Evolutionary conservation across 139 green algal genomes (phyloP).

Genomic region (Chlorokybus atmophyticus): DNA sequence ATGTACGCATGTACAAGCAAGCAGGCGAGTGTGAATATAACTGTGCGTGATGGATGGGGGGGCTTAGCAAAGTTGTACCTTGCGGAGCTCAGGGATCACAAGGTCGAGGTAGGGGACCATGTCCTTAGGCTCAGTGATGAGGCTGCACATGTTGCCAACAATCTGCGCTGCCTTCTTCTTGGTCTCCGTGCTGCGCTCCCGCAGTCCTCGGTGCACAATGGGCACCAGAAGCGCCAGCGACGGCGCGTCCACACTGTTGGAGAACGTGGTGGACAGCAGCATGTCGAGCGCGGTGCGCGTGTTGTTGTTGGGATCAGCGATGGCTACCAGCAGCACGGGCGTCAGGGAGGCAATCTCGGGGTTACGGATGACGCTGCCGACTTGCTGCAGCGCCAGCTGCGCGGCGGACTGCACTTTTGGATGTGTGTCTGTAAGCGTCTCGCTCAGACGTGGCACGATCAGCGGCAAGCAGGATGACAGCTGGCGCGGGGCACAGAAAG

Average conservation of each 20-base stretch:
- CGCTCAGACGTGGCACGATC: constrained; percentile 73
- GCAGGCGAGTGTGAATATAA: no score
- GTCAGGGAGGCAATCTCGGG: constrained; percentile 77
- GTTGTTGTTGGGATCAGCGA: constrained; percentile 65
- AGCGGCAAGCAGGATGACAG: constrained; percentile 76
- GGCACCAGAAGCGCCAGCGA: constrained; percentile 87
- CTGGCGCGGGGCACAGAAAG: constrained; percentile 87
- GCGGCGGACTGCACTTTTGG: constrained; percentile 76
- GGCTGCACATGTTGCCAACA: constrained; percentile 79
- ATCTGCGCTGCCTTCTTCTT: constrained; percentile 89
- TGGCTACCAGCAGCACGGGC: constrained; percentile 64
- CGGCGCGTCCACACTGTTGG: constrained; percentile 88
- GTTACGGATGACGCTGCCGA: constrained; percentile 85
- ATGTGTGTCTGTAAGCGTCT: constrained; percentile 69
- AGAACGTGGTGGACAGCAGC: constrained; percentile 77
- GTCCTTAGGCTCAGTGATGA: constrained; percentile 88
- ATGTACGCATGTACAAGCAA: no score
- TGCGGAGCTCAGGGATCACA: constrained; percentile 83
- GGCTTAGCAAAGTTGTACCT: no score
- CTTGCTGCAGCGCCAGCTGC: constrained; percentile 62
- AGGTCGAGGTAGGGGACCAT: constrained; percentile 82
- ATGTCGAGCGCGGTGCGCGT: constrained; percentile 53
- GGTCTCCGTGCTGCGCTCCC: constrained; percentile 71
- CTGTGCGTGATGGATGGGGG: no score
- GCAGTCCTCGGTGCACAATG: constrained; percentile 72